Base-by-base conservation (phyloP, 495 filamentous ascomycete species). In the Cladorrhinum samala region DNA sequence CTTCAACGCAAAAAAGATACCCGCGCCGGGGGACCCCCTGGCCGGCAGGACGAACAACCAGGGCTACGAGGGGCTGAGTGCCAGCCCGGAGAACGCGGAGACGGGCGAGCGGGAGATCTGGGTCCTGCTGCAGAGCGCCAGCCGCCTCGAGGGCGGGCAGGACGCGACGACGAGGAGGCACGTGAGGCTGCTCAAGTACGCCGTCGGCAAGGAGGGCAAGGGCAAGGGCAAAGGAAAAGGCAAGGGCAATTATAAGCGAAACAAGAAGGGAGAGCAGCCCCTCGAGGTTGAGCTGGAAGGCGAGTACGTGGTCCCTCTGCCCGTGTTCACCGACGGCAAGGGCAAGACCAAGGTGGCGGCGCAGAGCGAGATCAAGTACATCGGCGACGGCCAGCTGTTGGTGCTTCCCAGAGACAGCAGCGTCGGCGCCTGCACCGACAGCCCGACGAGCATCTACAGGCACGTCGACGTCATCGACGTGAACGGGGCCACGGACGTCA, bases 381-480 rank as follows among this genome's bases (percentile, higher is more conserved):
- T 93, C 40, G 79, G 79, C 2, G 74, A 78, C 2, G 77, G 65
- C 8, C 83, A 82, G 69, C 89, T 86, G 66, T 73, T 93, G 20
- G 64, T 91, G 25, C 75, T 93, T 9, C 72, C 85, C 4, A 81
- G 87, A 38, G 88, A 91, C 64, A 81, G 77, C 0, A 66, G 62
- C 37, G 75, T 72, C 25, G 88, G 88, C 2, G 79, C 75, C 42
- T 86, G 86, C 6, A 67, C 77, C 49, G 62, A 68, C 4, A 59
- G 68, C 25, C 72, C 82, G 1, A 56, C 69, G 47, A 84, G 80
- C 27, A 58, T 83, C 9, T 90, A 89, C 67, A 83, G 88, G 18
- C 85, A 90, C 50, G 80, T 82, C 19, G 88, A 91, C 60, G 68
- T 93, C 14, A 80, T 91, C 64, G 83, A 86, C 56, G 78, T 91